Evolutionary conservation across 2,329 filamentous ascomycete species (phyloP).

Genomic region (Apiospora marii): DNA sequence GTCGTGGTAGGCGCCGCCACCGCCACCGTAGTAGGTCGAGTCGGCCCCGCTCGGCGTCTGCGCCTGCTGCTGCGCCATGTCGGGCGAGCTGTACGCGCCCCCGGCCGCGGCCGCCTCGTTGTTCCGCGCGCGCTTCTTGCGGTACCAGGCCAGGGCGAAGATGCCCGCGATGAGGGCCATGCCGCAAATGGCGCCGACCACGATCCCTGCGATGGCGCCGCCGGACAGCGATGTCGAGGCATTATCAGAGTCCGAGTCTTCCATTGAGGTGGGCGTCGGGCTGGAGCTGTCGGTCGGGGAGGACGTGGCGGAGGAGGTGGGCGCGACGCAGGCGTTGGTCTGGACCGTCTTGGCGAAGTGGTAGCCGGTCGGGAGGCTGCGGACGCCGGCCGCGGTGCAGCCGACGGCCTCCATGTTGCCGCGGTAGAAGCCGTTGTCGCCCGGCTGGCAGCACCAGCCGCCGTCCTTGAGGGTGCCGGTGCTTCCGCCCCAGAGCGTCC

Average conservation of each 20-base stretch:
- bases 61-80: neutral
- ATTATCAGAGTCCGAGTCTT: too few relatives aligned
- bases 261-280: neutral
- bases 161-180: neutral
- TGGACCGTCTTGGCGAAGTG: neutral
- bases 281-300: neutral
- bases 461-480: slow-evolving; percentile 1
- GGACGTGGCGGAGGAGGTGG: neutral
- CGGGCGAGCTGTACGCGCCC: neutral
- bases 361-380: neutral
- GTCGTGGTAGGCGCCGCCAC: neutral
- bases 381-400: slow-evolving; percentile 1
- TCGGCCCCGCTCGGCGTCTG: neutral
- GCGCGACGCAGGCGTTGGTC: slow-evolving; percentile 3
- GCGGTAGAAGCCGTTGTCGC: neutral
- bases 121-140: neutral
- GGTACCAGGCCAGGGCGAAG: neutral
- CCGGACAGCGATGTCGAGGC: neutral
- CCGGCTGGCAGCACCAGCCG: slow-evolving; percentile 8
- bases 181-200: slow-evolving; percentile 5
- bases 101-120: neutral
- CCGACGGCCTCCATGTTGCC: neutral
- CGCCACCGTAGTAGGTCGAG: neutral
- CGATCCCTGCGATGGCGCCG: neutral
- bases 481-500: neutral